These are phyloP conservation scores for Phytophthora pluvialis DNA, from an alignment of 352 stramenopile genomes.

Conservation along the genomic window DNA sequence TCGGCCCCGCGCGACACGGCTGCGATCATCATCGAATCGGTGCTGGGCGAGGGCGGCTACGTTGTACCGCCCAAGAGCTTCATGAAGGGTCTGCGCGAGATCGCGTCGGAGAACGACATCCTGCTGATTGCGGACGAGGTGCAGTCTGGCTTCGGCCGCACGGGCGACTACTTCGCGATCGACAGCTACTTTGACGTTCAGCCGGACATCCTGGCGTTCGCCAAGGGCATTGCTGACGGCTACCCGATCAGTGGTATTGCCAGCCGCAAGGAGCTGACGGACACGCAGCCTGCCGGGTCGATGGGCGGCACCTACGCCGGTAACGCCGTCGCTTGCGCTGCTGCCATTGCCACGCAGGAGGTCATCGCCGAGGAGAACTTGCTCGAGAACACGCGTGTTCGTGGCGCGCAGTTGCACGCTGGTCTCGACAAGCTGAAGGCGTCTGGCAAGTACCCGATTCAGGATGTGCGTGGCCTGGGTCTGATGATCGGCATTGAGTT, in stretches of 20 bases:
- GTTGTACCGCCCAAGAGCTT: constrained; percentile 92
- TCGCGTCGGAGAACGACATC: constrained; percentile 94
- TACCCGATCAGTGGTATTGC: constrained; percentile 92
- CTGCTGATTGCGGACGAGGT: constrained; percentile 95
- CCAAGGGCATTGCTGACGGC: constrained; percentile 93
- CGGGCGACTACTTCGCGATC: constrained; percentile 89
- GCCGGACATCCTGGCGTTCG: constrained; percentile 93
- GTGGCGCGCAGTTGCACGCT: constrained; percentile 75
- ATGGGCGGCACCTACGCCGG: constrained; percentile 94
- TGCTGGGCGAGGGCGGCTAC: constrained; percentile 93
- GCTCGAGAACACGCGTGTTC: constrained; percentile 80
- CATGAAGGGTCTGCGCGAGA: constrained; percentile 90
- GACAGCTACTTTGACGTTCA: constrained; percentile 84
- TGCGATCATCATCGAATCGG: constrained; percentile 92
- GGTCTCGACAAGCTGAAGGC: constrained; percentile 81
- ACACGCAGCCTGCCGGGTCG: constrained; percentile 83
- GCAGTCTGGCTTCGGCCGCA: constrained; percentile 91
- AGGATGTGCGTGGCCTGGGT: constrained; percentile 91
- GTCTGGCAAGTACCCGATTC: constrained; percentile 78
- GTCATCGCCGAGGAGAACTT: constrained; percentile 91
- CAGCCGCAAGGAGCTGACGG: constrained; percentile 88
- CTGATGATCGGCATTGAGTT: constrained; percentile 95
- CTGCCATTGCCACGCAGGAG: constrained; percentile 89
- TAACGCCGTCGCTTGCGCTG: constrained; percentile 93
- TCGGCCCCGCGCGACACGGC: constrained; percentile 86